Conservation (phyloP, 305 asterid species). For the Solanum aculeatissimum region DNA sequence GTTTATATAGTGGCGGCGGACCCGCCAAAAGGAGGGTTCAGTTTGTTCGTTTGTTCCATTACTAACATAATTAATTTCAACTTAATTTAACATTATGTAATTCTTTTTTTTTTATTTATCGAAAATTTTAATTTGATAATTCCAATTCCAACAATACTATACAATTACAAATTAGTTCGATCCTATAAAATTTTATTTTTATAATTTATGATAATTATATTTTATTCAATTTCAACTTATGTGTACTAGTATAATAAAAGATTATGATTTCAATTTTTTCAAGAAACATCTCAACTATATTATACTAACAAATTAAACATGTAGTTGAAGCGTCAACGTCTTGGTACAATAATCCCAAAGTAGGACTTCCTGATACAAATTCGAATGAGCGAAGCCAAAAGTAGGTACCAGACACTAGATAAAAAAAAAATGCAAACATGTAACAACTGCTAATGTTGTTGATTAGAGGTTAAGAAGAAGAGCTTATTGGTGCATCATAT, state of each 20-base stretch:
- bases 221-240: background rate
- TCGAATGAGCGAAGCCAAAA: background rate
- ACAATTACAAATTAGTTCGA: background rate
- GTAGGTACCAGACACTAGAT: background rate
- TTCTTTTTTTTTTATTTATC: background rate
- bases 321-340: background rate
- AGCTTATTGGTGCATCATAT: background rate
- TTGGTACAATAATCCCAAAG: background rate
- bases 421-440: background rate
- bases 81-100: background rate
- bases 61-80: background rate
- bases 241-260: too few species aligned
- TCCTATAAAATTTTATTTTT: background rate
- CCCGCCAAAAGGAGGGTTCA: background rate
- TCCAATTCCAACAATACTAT: too few species aligned
- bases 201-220: background rate
- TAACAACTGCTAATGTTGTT: background rate
- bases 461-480: background rate
- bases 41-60: background rate
- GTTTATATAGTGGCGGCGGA: background rate
- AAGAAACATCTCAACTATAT: background rate
- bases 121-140: background rate
- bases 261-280: background rate
- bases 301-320: background rate
- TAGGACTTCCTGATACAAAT: background rate